Conservation (phyloP, 164 flowering plant species). For the Brasenia schreberi region DNA sequence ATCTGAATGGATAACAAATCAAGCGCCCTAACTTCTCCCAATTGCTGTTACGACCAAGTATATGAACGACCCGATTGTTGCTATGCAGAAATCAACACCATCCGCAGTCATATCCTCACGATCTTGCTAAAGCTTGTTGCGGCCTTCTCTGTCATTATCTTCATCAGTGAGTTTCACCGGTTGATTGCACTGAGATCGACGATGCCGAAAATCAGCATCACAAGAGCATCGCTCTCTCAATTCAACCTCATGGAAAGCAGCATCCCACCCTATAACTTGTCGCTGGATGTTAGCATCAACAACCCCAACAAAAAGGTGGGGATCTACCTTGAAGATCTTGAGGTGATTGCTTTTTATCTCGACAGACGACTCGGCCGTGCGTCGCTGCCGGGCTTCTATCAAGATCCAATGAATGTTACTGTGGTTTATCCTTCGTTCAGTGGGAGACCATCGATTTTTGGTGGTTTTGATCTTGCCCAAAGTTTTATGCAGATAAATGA, state of each 20-base stretch:
- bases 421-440: constrained; percentile 8
- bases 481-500: too few species aligned
- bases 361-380: constrained; percentile 7
- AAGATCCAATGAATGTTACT: constrained; percentile 24
- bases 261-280: neutral
- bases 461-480: too few species aligned
- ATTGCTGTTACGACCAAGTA: too few species aligned
- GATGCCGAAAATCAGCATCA: neutral
- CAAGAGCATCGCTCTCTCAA: neutral
- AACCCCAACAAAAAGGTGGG: constrained; percentile 28
- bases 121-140: neutral
- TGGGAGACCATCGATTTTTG: constrained; percentile 3
- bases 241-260: neutral
- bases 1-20: too few species aligned
- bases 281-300: neutral
- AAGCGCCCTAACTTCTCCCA: too few species aligned
- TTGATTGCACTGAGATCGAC: neutral
- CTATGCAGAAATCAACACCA: neutral
- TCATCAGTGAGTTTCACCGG: neutral
- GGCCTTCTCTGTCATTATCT: neutral
- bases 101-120: neutral
- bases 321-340: constrained; percentile 21
- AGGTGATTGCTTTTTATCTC: constrained; percentile 15
- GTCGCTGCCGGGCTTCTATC: constrained; percentile 18
- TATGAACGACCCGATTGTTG: neutral